Base-by-base conservation (phyloP, 1,284 basidiomycete species). In the Stereum hirsutum region DNA sequence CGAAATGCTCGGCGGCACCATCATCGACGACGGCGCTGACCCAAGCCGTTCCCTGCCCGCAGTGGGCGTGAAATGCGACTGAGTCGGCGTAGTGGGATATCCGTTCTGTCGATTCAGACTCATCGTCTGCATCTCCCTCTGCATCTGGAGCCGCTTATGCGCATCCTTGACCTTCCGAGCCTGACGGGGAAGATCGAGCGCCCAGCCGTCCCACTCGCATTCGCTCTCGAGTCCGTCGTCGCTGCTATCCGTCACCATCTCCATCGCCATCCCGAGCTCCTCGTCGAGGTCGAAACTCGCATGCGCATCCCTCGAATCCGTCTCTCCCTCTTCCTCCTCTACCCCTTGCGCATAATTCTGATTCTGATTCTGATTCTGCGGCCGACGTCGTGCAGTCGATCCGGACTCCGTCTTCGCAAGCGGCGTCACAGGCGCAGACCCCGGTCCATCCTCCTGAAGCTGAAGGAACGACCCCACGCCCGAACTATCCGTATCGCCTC, bases 131-230 rank as follows among this genome's bases (percentile, higher is more conserved):
- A n/a, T n/a, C n/a, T n/a, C n/a, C n/a, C n/a, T n/a, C n/a, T n/a
- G n/a, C n/a, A n/a, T 35, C 33, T 11, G 33, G 39, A 23, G 39
- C 25, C n/a, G 6, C 10, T 24, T 17, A 11, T 23, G 36, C 19
- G 11, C 8, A 23, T 23, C 7, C 36, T 23, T 5, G 36, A 23
- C 11, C 38, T 17, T 14, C 5, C 51, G 52, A 17, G 51, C 53
- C 51, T 73, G 72, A 5, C 74, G 64, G 30, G 64, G 59, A 24
- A 78, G 50, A 53, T 76, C 77, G 7, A 63, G 64, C 52, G 64
- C 61, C 77, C 77, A 80, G 5, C 66, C 69, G 5, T 74, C 66
- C 77, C 77, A 80, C 48, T 80, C 77, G n/a, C 64, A 59, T 51
- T 78, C 77, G 48, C 73, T 67, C 23, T 57, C 63, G 38, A 64